Base-by-base conservation (phyloP, 371 early-diverging fungal genomes). In the Mortierella sp. region DNA sequence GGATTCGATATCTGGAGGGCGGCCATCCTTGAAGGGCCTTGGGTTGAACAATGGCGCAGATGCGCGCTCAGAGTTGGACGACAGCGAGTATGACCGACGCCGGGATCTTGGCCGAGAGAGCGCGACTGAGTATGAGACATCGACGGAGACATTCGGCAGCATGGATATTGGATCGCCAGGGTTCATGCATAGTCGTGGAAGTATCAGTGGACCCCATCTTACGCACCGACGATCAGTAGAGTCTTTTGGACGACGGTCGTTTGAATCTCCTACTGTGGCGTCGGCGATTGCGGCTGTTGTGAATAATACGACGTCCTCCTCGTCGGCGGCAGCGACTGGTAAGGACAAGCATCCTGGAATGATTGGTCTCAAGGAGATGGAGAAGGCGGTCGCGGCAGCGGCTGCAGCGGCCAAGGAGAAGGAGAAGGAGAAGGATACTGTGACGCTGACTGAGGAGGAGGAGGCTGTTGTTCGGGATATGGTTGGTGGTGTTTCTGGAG, bases 91-190 rank as follows among this genome's bases (percentile, higher is more conserved):
- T 21, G 81, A 78, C 31, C 81, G 67, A n/a, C 70, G 76, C 21
- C 69, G 81, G 14, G 75, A 75, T 37, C 51, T 46, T 50, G 80
- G 73, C 2, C 69, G 71, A 26, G 86, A 81, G 67, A 85, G 86
- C 28, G 79, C 81, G 28, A 85, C 86, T 0, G 86, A 85, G 16
- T 85, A 85, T 16, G 86, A 85, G 74, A 85, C 86, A 2, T 85
- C 86, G 2, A 11, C 64, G 51, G 86, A 85, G 70, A 85, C 81
- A 11, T 85, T 81, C 69, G 69, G 73, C 5, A 72, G 71, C 5
- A 46, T 57, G 34, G 80, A 74, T 24, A 70, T 69, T 34, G 70
- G 79, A 48, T 57, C 74, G 10, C n/a, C 71, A 43, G 71, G 74
- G n/a, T 77, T 71, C 50, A 70, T 75, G 48, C 51, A 59, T 14